These are phyloP conservation scores for Clavispora phyllophila DNA, from an alignment of 805 yeast species.

Conservation along the genomic window DNA sequence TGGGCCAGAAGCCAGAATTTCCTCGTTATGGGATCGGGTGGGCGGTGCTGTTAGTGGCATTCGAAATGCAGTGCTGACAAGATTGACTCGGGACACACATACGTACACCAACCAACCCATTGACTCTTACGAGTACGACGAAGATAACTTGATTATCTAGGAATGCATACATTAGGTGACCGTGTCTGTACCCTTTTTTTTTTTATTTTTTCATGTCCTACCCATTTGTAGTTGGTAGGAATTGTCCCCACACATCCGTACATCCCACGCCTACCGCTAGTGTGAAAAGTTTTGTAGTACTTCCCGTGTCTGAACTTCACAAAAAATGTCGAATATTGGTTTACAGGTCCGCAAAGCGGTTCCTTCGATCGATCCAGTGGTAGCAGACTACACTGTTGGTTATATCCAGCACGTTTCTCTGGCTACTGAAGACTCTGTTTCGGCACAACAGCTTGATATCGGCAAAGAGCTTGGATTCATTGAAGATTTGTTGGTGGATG, in stretches of 20 bases:
- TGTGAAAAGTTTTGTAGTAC: background rate
- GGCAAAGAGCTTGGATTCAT: slow-evolving; percentile 65
- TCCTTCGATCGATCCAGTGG: slow-evolving; percentile 80
- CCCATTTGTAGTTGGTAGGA: too few relatives aligned
- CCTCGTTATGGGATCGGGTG: slow-evolving; percentile 23
- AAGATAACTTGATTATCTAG: slow-evolving; percentile 28
- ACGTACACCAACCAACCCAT: slow-evolving; percentile 25
- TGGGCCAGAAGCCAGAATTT: background rate
- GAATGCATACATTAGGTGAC: too few relatives aligned
- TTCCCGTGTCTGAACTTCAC: background rate
- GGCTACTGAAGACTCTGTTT: slow-evolving; percentile 76
- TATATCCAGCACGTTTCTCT: slow-evolving; percentile 78
- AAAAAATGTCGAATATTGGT: slow-evolving; percentile 38
- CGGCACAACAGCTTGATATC: slow-evolving; percentile 66
- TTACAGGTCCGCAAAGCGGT: slow-evolving; percentile 79
- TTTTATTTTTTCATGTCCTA: background rate
- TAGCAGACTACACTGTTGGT: slow-evolving; percentile 86
- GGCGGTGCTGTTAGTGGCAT: slow-evolving; percentile 22
- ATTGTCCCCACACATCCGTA: slow-evolving; percentile 2
- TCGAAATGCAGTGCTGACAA: slow-evolving; percentile 14
- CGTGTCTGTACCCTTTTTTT: too few relatives aligned
- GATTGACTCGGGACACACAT: slow-evolving; percentile 7
- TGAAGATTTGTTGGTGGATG: slow-evolving; percentile 59
- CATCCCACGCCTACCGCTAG: background rate
- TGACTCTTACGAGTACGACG: slow-evolving; percentile 30